Conservation (phyloP, 345 rosid genomes). For the Mallotus nudiflorus region DNA sequence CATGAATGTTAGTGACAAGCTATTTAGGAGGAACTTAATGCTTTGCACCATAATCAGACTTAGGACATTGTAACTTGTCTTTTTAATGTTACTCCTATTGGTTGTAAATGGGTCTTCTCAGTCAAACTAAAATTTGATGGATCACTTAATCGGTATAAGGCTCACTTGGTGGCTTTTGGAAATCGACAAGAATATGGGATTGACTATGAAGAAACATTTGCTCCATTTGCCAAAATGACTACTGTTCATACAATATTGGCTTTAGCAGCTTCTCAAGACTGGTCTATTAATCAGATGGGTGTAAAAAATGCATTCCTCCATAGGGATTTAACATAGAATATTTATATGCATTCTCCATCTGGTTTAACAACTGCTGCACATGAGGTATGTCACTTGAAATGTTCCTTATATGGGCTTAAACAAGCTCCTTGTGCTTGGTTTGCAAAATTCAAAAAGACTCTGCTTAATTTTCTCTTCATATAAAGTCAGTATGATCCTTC, state of each 20-base stretch:
- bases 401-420: background rate
- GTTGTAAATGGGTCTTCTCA: too few species aligned
- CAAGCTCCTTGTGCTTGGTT: background rate
- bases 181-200: background rate
- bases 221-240: background rate
- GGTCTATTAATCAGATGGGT: background rate
- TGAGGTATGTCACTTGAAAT: background rate
- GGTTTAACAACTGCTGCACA: background rate
- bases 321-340: background rate
- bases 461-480: too few species aligned
- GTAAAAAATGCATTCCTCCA: too few species aligned
- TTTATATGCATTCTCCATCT: background rate
- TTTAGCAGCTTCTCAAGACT: background rate
- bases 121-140: background rate
- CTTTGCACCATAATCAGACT: background rate
- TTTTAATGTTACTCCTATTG: background rate
- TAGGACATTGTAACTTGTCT: background rate
- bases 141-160: background rate
- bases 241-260: background rate
- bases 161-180: background rate
- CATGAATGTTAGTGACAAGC: background rate
- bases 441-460: too few species aligned
- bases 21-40: conserved; percentile 1
- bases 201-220: too few species aligned
- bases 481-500: too few species aligned